A percentile compares a stretch with the other conserved stretches of the same genome.
Evolutionary conservation across 192 early-diverging fungal genomes (phyloP).

Genomic region (Backusella australiensis): DNA sequence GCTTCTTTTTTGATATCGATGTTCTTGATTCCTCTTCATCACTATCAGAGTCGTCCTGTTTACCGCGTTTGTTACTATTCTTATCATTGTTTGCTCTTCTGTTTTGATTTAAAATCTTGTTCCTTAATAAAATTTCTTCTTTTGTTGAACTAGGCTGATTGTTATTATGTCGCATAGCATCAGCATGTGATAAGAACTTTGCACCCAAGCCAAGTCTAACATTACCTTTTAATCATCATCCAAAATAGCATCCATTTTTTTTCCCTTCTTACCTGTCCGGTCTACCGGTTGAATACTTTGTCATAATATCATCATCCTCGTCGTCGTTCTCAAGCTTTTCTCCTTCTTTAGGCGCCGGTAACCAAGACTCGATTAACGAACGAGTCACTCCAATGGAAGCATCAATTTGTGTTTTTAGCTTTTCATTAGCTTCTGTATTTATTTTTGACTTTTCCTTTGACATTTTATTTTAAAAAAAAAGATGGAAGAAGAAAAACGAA

Average conservation of each 20-base stretch:
- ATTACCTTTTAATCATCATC: neutral
- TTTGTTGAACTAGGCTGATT: constrained; percentile 17
- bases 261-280: constrained; percentile 31
- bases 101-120: constrained; percentile 40
- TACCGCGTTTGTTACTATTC: neutral
- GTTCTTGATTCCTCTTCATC: constrained; percentile 40
- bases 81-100: constrained; percentile 25
- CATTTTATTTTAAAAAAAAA: neutral
- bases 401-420: constrained; percentile 52
- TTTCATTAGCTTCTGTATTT: constrained; percentile 40
- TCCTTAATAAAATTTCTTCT: constrained; percentile 40
- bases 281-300: constrained; percentile 28
- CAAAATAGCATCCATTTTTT: neutral
- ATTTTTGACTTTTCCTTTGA: constrained; percentile 32
- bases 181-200: constrained; percentile 50
- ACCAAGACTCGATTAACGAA: constrained; percentile 48
- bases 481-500: neutral
- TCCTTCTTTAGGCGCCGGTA: constrained; percentile 31
- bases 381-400: constrained; percentile 45
- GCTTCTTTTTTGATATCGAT: constrained; percentile 29
- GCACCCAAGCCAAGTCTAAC: constrained; percentile 50
- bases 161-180: constrained; percentile 44
- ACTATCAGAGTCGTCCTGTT: constrained; percentile 28
- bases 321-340: constrained; percentile 41
- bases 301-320: constrained; percentile 6